A percentile compares a stretch with the other conserved stretches of the same genome.
phyloP scores from a whole-genome alignment of 1,139 yeast species.

The Magnusiomyces ingens region DNA sequence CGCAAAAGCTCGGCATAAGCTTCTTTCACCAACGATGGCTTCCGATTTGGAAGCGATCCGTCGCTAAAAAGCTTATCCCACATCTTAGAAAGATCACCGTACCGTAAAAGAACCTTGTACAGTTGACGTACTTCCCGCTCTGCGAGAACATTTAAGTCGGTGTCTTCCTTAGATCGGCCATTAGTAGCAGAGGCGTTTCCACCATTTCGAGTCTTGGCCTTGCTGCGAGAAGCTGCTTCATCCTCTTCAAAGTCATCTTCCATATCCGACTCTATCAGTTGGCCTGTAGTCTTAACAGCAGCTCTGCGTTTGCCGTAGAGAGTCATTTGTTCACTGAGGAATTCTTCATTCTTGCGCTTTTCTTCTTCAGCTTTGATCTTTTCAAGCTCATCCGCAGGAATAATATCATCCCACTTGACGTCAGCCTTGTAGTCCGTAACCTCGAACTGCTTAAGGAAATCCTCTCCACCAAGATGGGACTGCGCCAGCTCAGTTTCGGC shows the following conservation, averaged over 20 bases:
- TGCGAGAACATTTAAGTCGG: conserved; percentile 48
- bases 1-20: conserved; percentile 66
- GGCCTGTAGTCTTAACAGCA: conserved; percentile 43
- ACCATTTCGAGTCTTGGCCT: conserved; percentile 18
- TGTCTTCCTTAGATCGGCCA: conserved; percentile 24
- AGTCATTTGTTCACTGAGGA: conserved; percentile 81
- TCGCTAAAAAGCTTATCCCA: conserved; percentile 89
- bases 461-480: conserved; percentile 96
- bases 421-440: conserved; percentile 98
- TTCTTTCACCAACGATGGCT: conserved; percentile 72
- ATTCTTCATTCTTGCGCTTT: conserved; percentile 77
- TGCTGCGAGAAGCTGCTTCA: conserved; percentile 34
- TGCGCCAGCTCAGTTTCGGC: conserved; percentile 89
- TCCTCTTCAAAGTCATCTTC: conserved; percentile 42
- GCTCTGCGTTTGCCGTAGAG: conserved; percentile 81
- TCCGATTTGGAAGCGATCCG: conserved; percentile 80
- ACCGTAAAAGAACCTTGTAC: conserved; percentile 72
- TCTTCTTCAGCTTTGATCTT: conserved; percentile 89
- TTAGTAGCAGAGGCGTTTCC: conserved; percentile 19
- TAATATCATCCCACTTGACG: conserved; percentile 98
- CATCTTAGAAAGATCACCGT: conserved; percentile 73
- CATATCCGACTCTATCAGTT: conserved; percentile 28
- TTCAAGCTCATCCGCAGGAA: conserved; percentile 88
- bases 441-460: conserved; percentile 92
- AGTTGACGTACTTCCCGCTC: conserved; percentile 86